A percentile compares a stretch with the other conserved stretches of the same genome.
These are phyloP conservation scores for Fragilariopsis cylindrus DNA, from an alignment of 108 stramenopile genomes.

Conservation along the genomic window DNA sequence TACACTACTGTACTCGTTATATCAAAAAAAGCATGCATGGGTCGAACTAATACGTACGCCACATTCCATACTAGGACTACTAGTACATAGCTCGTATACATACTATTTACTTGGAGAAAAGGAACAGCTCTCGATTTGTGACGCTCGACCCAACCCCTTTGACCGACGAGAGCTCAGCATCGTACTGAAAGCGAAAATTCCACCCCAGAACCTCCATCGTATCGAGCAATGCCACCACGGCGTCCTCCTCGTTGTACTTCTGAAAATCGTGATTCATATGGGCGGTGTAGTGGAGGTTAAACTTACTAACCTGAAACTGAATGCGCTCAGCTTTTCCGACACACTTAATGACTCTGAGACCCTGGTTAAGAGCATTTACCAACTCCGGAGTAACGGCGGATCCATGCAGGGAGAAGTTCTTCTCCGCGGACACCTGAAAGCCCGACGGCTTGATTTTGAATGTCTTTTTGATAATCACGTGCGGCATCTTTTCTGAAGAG, in stretches of 20 bases:
- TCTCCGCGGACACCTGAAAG: too few relatives aligned
- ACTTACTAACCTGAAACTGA: not conserved
- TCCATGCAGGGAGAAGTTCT: constrained; percentile 31
- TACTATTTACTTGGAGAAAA: too few relatives aligned
- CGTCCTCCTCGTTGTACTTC: constrained; percentile 46
- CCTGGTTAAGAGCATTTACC: constrained; percentile 22
- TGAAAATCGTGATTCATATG: constrained; percentile 43
- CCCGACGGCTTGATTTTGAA: too few relatives aligned
- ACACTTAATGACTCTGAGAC: not conserved
- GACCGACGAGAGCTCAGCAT: constrained; percentile 17
- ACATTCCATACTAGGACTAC: too few relatives aligned
- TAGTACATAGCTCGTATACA: too few relatives aligned
- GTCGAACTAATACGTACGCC: too few relatives aligned
- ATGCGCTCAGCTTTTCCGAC: not conserved
- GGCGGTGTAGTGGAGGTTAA: constrained; percentile 20
- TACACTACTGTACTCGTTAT: too few relatives aligned
- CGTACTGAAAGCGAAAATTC: constrained; percentile 44
- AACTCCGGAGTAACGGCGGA: constrained; percentile 14
- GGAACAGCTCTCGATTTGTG: too few relatives aligned
- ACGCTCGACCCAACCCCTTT: constrained; percentile 1
- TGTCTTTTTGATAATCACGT: too few relatives aligned
- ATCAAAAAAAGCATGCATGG: too few relatives aligned
- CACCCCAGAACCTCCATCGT: constrained; percentile 42
- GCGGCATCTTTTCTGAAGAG: too few relatives aligned
- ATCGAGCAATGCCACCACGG: constrained; percentile 29